These are phyloP conservation scores for Pythium periplocum DNA, from an alignment of 352 stramenopile species.

Conservation along the genomic window DNA sequence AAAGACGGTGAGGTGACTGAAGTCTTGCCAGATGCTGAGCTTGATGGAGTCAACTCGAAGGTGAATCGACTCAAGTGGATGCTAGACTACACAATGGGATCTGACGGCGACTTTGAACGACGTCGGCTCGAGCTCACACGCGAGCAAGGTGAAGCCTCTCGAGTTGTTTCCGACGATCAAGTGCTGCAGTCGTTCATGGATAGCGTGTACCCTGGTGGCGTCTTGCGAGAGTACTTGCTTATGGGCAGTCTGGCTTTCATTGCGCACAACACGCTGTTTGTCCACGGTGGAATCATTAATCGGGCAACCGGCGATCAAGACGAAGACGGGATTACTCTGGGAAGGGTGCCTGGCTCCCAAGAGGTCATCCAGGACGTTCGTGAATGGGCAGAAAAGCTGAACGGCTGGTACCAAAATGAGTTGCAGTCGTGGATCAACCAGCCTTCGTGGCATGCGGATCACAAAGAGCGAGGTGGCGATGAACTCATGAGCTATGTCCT, in stretches of 20 bases:
- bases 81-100: constrained; percentile 89
- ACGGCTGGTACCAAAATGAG: constrained; percentile 73
- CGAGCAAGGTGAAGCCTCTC: constrained; percentile 8
- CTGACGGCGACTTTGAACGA: constrained; percentile 86
- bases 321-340: constrained; percentile 44
- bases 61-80: constrained; percentile 87
- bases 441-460: constrained; percentile 72
- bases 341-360: constrained; percentile 57
- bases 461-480: constrained; percentile 46
- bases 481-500: constrained; percentile 71
- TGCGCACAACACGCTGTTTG: constrained; percentile 87
- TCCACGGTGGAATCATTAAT: constrained; percentile 87
- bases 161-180: constrained; percentile 54
- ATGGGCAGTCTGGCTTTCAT: constrained; percentile 75
- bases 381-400: constrained; percentile 74
- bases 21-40: neutral
- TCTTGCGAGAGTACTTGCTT: constrained; percentile 83
- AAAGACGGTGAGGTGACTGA: neutral
- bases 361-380: constrained; percentile 23
- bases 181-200: constrained; percentile 77
- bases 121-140: constrained; percentile 69
- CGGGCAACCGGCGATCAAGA: constrained; percentile 16
- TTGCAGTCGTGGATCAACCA: constrained; percentile 72
- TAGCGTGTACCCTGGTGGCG: constrained; percentile 67
- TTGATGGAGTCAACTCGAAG: constrained; percentile 61